Evolutionary conservation across 768 basidiomycete species (phyloP).

Genomic region (Trametes meyenii): DNA sequence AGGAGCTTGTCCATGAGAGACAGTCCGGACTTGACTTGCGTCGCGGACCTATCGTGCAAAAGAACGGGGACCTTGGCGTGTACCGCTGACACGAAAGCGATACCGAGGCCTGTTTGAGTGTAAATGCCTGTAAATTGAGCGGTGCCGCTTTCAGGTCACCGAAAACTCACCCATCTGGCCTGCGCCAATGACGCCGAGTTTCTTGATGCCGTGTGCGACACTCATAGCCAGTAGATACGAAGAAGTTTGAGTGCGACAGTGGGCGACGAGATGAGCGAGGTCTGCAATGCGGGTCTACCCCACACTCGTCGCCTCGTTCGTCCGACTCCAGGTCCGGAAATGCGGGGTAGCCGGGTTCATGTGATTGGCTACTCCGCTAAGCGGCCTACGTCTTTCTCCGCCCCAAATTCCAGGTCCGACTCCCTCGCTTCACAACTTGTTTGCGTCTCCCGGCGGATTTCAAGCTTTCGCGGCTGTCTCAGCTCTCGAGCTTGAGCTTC

Average conservation of each 20-base stretch:
- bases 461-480: too few relatives aligned
- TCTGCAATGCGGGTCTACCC: background rate
- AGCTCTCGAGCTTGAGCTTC: too few relatives aligned
- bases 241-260: background rate
- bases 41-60: constrained; percentile 77
- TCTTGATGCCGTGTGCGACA: constrained; percentile 72
- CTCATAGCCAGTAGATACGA: constrained; percentile 41
- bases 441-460: too few relatives aligned
- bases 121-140: background rate
- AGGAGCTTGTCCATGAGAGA: constrained; percentile 79
- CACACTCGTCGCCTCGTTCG: background rate
- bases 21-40: constrained; percentile 75
- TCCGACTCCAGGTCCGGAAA: constrained; percentile 8
- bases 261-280: background rate
- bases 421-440: background rate
- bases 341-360: constrained; percentile 6
- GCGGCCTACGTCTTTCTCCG: background rate
- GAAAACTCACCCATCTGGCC: constrained; percentile 66
- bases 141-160: background rate
- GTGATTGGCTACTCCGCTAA: background rate
- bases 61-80: constrained; percentile 86
- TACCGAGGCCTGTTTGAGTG: constrained; percentile 67
- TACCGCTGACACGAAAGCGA: constrained; percentile 84
- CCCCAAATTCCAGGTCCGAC: background rate
- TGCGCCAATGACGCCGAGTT: constrained; percentile 77